phyloP scores from a whole-genome alignment of 2,329 filamentous ascomycete species.

The Fusarium phyllophilum region DNA sequence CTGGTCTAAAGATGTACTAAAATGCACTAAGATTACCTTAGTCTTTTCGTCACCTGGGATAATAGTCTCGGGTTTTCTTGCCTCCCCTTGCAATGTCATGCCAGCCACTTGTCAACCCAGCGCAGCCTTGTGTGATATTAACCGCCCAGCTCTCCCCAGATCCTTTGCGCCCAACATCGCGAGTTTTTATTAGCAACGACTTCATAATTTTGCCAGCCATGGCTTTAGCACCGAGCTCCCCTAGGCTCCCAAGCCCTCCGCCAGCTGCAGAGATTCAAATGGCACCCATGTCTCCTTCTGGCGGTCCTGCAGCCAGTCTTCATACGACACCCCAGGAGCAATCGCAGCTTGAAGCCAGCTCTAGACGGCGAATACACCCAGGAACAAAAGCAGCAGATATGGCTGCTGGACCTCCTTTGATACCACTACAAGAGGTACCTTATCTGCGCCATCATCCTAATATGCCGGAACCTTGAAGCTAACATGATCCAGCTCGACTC shows the following conservation, averaged over 20 bases:
- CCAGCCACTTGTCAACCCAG: slow-evolving; percentile 27
- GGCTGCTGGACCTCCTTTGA: slow-evolving; percentile 87
- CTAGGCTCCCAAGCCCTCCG: slow-evolving; percentile 92
- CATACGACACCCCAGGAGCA: slow-evolving; percentile 71
- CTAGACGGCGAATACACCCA: slow-evolving; percentile 86
- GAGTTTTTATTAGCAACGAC: slow-evolving; percentile 12
- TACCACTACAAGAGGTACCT: slow-evolving; percentile 81
- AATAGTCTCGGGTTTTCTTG: neutral
- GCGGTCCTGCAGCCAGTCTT: slow-evolving; percentile 63
- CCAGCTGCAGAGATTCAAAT: slow-evolving; percentile 96
- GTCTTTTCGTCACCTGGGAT: neutral
- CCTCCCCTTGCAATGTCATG: neutral
- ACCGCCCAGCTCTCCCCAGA: slow-evolving; percentile 24
- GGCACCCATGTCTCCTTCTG: slow-evolving; percentile 77
- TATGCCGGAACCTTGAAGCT: slow-evolving; percentile 8
- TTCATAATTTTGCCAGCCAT: slow-evolving; percentile 49
- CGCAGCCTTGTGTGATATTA: slow-evolving; percentile 30
- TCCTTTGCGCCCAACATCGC: slow-evolving; percentile 25
- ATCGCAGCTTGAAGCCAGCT: slow-evolving; percentile 74
- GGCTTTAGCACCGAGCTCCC: slow-evolving; percentile 78
- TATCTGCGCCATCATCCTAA: slow-evolving; percentile 25
- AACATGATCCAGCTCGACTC: slow-evolving; percentile 80
- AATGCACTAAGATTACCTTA: neutral
- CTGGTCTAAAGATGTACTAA: neutral
- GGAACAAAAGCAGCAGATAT: slow-evolving; percentile 94